These are phyloP conservation scores for Collybia mongolica DNA, from an alignment of 768 basidiomycete species.

Conservation along the genomic window DNA sequence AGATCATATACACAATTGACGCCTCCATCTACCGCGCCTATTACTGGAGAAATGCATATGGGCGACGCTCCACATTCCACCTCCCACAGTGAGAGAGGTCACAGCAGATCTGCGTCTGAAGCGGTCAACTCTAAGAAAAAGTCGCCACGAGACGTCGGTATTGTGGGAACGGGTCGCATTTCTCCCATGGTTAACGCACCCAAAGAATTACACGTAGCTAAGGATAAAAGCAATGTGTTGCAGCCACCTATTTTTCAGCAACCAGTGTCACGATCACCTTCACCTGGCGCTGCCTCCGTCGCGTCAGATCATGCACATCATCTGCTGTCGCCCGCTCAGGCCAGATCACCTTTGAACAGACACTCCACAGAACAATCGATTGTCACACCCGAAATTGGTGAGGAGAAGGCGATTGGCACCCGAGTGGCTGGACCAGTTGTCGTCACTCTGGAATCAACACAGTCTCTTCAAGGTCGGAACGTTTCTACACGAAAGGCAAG, in stretches of 20 bases:
- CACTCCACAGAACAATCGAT: conserved; percentile 24
- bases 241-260: conserved; percentile 32
- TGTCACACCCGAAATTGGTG: conserved; percentile 62
- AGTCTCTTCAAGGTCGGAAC: conserved; percentile 9
- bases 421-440: conserved; percentile 66
- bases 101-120: conserved; percentile 52
- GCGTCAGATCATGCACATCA: conserved; percentile 27
- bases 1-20: conserved; percentile 51
- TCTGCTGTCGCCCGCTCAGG: conserved; percentile 22
- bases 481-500: conserved; percentile 19
- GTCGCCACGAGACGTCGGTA: conserved; percentile 39
- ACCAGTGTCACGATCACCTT: conserved; percentile 31
- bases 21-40: conserved; percentile 50
- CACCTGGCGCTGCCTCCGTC: conserved; percentile 17
- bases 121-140: conserved; percentile 24
- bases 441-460: conserved; percentile 38
- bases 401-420: conserved; percentile 54
- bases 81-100: conserved; percentile 17
- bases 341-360: conserved; percentile 10
- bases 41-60: conserved; percentile 18
- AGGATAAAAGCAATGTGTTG: conserved; percentile 24
- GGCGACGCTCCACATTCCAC: not conserved
- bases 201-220: conserved; percentile 16
- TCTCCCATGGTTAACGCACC: conserved; percentile 7
- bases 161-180: conserved; percentile 41